phyloP scores from a whole-genome alignment of 768 basidiomycete species.

The Serendipita sp. region DNA sequence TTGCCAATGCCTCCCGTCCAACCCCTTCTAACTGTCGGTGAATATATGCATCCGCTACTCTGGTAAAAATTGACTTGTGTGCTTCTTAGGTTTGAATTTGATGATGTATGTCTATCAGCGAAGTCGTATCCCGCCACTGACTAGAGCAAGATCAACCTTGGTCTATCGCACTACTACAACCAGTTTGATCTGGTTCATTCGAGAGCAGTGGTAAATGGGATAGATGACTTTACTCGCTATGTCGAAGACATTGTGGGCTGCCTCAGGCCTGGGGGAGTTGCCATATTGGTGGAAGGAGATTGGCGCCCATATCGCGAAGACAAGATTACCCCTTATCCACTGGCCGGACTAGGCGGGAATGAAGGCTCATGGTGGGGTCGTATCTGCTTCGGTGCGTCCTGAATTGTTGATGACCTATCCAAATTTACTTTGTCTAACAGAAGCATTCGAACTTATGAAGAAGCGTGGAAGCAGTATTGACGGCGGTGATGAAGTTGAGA shows the following conservation, averaged over 20 bases:
- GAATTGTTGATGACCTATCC: not conserved
- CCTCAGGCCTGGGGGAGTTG: not conserved
- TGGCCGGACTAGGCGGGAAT: not conserved
- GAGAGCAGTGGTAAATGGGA: not conserved
- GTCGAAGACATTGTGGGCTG: not conserved
- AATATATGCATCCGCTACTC: not conserved
- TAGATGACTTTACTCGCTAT: not conserved
- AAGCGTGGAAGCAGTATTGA: not conserved
- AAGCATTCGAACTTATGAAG: not conserved
- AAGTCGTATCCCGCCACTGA: not conserved
- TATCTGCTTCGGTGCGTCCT: not conserved
- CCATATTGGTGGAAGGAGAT: not conserved
- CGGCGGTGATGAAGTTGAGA: not conserved
- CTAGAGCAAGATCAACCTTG: not conserved
- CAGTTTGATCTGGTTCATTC: constrained; percentile 2
- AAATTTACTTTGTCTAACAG: not conserved
- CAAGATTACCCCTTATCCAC: not conserved
- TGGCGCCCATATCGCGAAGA: not conserved
- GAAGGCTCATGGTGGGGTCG: not conserved
- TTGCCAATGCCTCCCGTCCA: not conserved
- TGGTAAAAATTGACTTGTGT: not conserved
- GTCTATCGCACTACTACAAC: not conserved
- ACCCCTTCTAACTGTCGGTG: not conserved
- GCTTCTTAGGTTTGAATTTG: not conserved
- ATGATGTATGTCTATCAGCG: not conserved